These are phyloP conservation scores for Candida alai DNA, from an alignment of 805 yeast genomes.

Conservation along the genomic window DNA sequence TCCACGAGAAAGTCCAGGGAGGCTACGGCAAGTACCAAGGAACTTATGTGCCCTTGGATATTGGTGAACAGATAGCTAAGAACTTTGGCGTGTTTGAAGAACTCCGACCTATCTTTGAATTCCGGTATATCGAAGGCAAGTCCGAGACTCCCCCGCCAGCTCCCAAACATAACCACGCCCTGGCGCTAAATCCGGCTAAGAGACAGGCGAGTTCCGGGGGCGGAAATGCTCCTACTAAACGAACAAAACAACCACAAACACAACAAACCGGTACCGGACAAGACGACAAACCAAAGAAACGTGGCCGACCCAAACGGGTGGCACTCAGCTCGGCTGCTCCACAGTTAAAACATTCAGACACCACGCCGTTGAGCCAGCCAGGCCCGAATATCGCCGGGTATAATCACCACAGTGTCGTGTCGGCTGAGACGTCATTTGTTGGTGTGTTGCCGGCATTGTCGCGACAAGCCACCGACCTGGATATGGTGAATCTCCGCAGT, in stretches of 20 bases:
- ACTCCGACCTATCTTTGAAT: conserved; percentile 65
- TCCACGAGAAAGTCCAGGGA: conserved; percentile 68
- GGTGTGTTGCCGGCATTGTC: conserved; percentile 12
- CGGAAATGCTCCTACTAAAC: conserved; percentile 10
- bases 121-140: conserved; percentile 41
- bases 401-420: conserved; percentile 28
- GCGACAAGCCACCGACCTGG: conserved; percentile 41
- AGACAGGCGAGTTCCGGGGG: no score
- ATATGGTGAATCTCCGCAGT: conserved; percentile 32
- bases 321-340: conserved; percentile 22
- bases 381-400: conserved; percentile 17
- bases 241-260: conserved; percentile 9
- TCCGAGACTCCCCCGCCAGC: conserved; percentile 45
- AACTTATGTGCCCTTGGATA: conserved; percentile 41
- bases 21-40: conserved; percentile 69
- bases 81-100: conserved; percentile 45
- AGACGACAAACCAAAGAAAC: conserved; percentile 30
- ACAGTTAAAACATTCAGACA: conserved; percentile 27
- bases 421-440: conserved; percentile 6
- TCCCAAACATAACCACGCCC: conserved; percentile 44
- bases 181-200: conserved; percentile 39
- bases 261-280: conserved; percentile 11
- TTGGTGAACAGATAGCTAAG: conserved; percentile 38
- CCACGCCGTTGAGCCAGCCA: conserved; percentile 26
- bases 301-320: conserved; percentile 37